phyloP scores from a whole-genome alignment of 306 rosid genomes.

The Corylus americana region DNA sequence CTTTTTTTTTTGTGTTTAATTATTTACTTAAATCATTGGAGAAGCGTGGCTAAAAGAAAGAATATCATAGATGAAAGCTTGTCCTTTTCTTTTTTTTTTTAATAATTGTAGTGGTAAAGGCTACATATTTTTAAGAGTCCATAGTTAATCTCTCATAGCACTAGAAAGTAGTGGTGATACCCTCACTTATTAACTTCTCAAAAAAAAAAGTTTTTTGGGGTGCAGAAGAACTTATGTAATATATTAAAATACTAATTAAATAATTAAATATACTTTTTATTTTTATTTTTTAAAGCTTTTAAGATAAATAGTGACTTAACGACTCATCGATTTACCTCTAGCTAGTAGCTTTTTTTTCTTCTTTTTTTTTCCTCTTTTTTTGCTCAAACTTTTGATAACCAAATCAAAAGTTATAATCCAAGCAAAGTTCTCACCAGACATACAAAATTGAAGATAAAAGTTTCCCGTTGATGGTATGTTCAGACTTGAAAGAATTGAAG shows the following conservation, averaged over 20 bases:
- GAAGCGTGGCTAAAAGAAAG: neutral
- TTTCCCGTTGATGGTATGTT: neutral
- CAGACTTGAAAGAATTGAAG: neutral
- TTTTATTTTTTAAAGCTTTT: too few species aligned
- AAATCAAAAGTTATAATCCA: too few species aligned
- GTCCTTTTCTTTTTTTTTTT: neutral
- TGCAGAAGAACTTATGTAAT: too few species aligned
- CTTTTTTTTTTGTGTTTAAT: neutral
- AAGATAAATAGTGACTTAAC: too few species aligned
- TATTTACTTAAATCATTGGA: neutral
- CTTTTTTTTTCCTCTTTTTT: too few species aligned
- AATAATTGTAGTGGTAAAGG: neutral
- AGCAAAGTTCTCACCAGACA: too few species aligned
- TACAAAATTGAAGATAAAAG: neutral
- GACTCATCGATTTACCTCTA: too few species aligned
- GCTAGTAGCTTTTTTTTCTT: too few species aligned
- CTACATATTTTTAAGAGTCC: neutral
- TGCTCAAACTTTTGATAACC: too few species aligned
- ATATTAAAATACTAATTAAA: too few species aligned
- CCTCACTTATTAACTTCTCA: neutral
- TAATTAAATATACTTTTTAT: too few species aligned
- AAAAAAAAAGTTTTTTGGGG: too few species aligned
- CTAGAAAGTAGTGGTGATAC: neutral
- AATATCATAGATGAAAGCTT: neutral
- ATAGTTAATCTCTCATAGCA: neutral